phyloP scores from a whole-genome alignment of 441 rosid species.

The Melastoma candidum region DNA sequence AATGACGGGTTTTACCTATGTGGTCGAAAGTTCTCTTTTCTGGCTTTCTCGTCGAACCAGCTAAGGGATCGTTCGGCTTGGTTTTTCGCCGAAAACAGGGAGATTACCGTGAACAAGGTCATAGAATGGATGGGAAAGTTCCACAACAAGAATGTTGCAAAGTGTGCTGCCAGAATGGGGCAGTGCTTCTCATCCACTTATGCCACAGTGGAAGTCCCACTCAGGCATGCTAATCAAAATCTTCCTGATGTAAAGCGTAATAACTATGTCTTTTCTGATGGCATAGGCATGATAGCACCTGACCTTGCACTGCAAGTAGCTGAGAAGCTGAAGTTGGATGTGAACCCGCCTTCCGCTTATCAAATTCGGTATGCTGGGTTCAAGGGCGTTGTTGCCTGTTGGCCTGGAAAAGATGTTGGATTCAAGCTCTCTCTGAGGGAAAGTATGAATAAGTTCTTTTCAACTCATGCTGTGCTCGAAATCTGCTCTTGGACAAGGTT shows the following conservation, averaged over 20 bases:
- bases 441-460: constrained; percentile 71
- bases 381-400: constrained; percentile 92
- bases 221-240: constrained; percentile 25
- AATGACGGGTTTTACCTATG: constrained; percentile 66
- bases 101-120: constrained; percentile 30
- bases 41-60: constrained; percentile 93
- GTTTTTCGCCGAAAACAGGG: constrained; percentile 77
- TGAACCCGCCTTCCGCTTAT: constrained; percentile 59
- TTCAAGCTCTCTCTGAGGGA: constrained; percentile 52
- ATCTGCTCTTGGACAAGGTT: constrained; percentile 93
- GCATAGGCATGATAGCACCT: constrained; percentile 76
- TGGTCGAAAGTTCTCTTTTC: constrained; percentile 69
- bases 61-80: constrained; percentile 89
- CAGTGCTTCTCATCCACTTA: constrained; percentile 88
- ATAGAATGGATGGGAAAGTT: constrained; percentile 83
- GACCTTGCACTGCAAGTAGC: constrained; percentile 78
- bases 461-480: constrained; percentile 61
- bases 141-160: constrained; percentile 45
- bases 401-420: constrained; percentile 64
- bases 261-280: constrained; percentile 67
- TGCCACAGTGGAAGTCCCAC: constrained; percentile 69
- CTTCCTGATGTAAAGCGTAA: constrained; percentile 63
- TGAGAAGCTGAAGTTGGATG: constrained; percentile 51
- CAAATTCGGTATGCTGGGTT: constrained; percentile 93
- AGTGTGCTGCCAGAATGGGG: constrained; percentile 98